Conservation (phyloP, 2,329 filamentous ascomycete species). For the Aureobasidium sp. region DNA sequence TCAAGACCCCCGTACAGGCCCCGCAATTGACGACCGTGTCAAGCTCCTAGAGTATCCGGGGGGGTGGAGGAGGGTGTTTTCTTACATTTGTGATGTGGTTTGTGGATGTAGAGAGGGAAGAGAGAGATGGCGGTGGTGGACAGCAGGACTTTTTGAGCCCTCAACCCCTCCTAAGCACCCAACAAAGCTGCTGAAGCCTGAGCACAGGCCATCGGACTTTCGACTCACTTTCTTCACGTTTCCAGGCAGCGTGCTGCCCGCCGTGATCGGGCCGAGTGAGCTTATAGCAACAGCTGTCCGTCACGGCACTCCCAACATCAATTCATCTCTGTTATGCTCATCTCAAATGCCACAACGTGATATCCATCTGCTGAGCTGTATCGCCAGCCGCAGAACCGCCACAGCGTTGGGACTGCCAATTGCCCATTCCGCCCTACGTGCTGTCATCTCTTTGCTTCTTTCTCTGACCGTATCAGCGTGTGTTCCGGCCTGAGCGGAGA, state of each 20-base stretch:
- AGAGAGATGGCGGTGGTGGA: not conserved
- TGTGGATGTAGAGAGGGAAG: slow-evolving; percentile 9
- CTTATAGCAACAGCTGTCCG: not conserved
- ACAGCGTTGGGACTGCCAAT: not conserved
- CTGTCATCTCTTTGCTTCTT: not conserved
- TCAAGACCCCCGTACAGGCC: not conserved
- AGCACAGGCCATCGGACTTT: slow-evolving; percentile 7
- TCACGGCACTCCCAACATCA: not conserved
- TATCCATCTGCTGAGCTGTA: not conserved
- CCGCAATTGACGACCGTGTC: slow-evolving; percentile 9
- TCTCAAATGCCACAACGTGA: not conserved
- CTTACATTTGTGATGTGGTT: slow-evolving; percentile 2
- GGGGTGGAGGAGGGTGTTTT: not conserved
- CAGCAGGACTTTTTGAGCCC: slow-evolving; percentile 5
- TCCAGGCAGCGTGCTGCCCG: not conserved
- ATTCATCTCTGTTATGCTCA: not conserved
- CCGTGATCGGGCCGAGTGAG: slow-evolving; percentile 11
- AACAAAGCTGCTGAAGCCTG: slow-evolving; percentile 4
- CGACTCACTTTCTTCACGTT: not conserved
- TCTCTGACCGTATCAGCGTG: not conserved
- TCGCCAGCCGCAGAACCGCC: not conserved
- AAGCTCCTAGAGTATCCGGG: slow-evolving; percentile 9
- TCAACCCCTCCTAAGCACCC: slow-evolving; percentile 10
- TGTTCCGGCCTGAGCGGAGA: slow-evolving; percentile 10
- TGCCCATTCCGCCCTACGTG: not conserved